These are phyloP conservation scores for Boletus reticuloceps DNA, from an alignment of 768 basidiomycete genomes.

Conservation along the genomic window DNA sequence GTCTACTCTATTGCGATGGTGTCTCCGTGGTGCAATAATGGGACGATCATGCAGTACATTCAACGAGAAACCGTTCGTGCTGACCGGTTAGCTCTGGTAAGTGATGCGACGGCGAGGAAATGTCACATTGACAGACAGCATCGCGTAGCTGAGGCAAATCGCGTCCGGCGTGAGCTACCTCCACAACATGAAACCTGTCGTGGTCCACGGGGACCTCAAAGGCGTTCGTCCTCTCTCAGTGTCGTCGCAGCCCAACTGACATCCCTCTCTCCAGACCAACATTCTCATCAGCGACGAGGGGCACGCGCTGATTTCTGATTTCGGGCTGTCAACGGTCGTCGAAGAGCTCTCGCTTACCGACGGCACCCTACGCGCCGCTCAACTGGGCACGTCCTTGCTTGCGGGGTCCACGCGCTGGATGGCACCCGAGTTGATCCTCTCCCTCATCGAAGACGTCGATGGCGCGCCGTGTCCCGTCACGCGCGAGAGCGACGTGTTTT, in stretches of 20 bases:
- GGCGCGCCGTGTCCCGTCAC: conserved; percentile 43
- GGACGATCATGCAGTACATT: conserved; percentile 52
- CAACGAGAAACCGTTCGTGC: conserved; percentile 37
- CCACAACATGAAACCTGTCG: conserved; percentile 50
- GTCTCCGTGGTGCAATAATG: conserved; percentile 62
- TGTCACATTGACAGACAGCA: background rate
- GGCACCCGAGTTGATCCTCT: conserved; percentile 55
- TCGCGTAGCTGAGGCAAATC: conserved; percentile 46
- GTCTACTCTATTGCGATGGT: conserved; percentile 58
- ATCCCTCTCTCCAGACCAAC: conserved; percentile 41
- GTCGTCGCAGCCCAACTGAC: background rate
- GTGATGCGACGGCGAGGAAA: conserved; percentile 6
- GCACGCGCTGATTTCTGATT: conserved; percentile 56
- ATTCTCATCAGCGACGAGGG: conserved; percentile 55
- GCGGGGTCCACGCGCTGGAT: conserved; percentile 38
- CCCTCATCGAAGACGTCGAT: conserved; percentile 45
- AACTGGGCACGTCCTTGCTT: conserved; percentile 29
- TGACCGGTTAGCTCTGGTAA: conserved; percentile 48
- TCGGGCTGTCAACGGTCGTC: conserved; percentile 57
- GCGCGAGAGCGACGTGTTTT: conserved; percentile 56
- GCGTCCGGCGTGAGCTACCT: conserved; percentile 58
- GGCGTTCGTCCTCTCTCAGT: conserved; percentile 40
- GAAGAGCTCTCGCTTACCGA: conserved; percentile 46
- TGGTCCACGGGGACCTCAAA: conserved; percentile 63
- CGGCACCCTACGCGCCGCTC: conserved; percentile 18